These are phyloP conservation scores for Fraxinus angustifolia DNA, from an alignment of 305 asterid genomes.

Conservation along the genomic window DNA sequence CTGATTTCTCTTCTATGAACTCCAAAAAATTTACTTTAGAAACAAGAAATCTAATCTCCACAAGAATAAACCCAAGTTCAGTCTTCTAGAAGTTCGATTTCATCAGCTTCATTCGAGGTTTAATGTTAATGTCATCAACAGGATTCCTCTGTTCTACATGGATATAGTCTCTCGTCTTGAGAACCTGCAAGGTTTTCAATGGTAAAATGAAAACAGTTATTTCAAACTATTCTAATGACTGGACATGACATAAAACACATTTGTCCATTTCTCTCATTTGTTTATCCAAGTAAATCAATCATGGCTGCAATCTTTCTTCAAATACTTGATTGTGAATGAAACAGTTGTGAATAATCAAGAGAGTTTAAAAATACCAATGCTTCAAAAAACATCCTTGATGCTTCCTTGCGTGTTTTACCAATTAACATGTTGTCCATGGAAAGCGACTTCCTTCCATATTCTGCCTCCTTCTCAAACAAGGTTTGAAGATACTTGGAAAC, in stretches of 20 bases:
- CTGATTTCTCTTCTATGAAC: constrained; percentile 28
- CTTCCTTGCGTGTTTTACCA: constrained; percentile 96
- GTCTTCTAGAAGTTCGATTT: constrained; percentile 43
- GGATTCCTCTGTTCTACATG: constrained; percentile 66
- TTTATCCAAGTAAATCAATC: not conserved
- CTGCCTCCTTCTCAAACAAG: constrained; percentile 63
- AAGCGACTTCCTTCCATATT: constrained; percentile 48
- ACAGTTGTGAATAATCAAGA: not conserved
- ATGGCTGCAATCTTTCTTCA: not conserved
- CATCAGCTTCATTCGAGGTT: constrained; percentile 58
- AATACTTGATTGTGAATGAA: not conserved
- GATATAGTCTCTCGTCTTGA: constrained; percentile 83
- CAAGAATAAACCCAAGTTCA: constrained; percentile 17
- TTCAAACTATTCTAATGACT: not conserved
- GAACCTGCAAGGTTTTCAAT: constrained; percentile 47
- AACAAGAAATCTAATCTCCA: constrained; percentile 23
- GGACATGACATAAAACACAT: not conserved
- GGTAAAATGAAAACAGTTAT: not conserved
- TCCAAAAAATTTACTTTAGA: constrained; percentile 14
- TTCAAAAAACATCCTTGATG: constrained; percentile 93
- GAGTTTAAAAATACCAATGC: constrained; percentile 55
- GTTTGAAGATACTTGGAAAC: constrained; percentile 88
- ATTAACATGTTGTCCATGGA: constrained; percentile 60
- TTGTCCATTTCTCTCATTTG: not conserved
- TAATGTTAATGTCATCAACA: constrained; percentile 46